These are phyloP conservation scores for Lactifluus pinguis DNA, from an alignment of 768 basidiomycete genomes.

Conservation along the genomic window DNA sequence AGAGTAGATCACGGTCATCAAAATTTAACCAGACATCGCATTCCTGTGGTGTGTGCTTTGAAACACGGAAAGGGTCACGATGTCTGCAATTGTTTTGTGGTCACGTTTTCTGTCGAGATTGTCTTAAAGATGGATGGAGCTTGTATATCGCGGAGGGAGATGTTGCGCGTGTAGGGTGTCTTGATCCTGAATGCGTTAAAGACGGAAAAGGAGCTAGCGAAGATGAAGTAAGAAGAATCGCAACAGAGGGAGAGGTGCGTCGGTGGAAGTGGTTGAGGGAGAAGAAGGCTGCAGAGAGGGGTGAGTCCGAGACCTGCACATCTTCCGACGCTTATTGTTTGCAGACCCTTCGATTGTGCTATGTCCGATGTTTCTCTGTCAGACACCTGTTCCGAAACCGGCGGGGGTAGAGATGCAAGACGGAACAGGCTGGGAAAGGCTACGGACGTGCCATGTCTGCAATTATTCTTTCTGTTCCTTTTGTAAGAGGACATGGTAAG, in stretches of 20 bases:
- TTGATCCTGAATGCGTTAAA: slow-evolving; percentile 75
- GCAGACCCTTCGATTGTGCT: slow-evolving; percentile 70
- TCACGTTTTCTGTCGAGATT: slow-evolving; percentile 80
- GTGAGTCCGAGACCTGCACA: slow-evolving; percentile 27
- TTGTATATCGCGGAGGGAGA: slow-evolving; percentile 76
- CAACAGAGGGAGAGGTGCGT: slow-evolving; percentile 50
- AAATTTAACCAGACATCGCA: slow-evolving; percentile 60
- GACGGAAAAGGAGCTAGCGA: slow-evolving; percentile 46
- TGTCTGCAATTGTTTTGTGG: slow-evolving; percentile 62
- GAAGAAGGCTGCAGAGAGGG: slow-evolving; percentile 65
- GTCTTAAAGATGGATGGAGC: slow-evolving; percentile 75
- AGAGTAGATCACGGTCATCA: slow-evolving; percentile 36
- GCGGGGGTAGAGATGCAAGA: slow-evolving; percentile 32
- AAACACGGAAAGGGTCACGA: slow-evolving; percentile 60
- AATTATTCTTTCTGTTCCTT: slow-evolving; percentile 75
- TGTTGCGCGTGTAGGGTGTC: slow-evolving; percentile 67
- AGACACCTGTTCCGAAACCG: slow-evolving; percentile 65
- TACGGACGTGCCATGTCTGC: slow-evolving; percentile 65
- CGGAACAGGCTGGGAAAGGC: slow-evolving; percentile 60
- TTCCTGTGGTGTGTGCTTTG: slow-evolving; percentile 69
- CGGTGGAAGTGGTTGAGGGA: slow-evolving; percentile 75
- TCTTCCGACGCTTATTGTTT: neutral
- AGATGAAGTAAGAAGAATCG: slow-evolving; percentile 65
- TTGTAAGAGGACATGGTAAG: slow-evolving; percentile 73
- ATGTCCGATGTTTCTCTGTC: slow-evolving; percentile 76